Evolutionary conservation across 805 yeast genomes (phyloP), one percentile per base, ranked within the genome.

Genomic region (Hanseniaspora hatyaiensis): DNA sequence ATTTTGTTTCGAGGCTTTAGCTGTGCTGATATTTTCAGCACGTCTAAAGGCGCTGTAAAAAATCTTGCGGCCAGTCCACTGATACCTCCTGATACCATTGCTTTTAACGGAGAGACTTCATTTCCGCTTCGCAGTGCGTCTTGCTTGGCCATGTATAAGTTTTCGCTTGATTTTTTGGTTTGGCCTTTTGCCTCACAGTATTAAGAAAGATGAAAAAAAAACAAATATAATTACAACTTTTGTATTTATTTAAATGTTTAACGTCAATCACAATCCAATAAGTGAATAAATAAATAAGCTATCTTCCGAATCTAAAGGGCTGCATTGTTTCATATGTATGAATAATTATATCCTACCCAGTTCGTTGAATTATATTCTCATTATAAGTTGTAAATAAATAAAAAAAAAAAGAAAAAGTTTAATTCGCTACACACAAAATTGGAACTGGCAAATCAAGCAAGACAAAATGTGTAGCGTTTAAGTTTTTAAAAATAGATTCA

Each of bases 21-120:
- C 34, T 63, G 67, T 15, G 57, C 47, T 34, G 64, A 50, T 5
- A 63, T 58, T 53, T 63, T 63, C 13, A 63, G 30, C 1, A 61
- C 59, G 50, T 63, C 67, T 50, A 62, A 34, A 9, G 66, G 66
- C 0, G 66, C 63, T 0, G 69, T 66, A n/a, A 65, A 61, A 22
- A 60, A 60, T 40, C 79, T 53, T 0, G 82, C 70, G 1, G 73
- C 61, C 9, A 78, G 57, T 0, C 94, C 94, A 0, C 92, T 78
- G 0, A 73, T 53, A 0, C 83, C 77, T 1, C 95, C 95, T 0
- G 89, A 83, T 0, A 78, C 34, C 6, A 78, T 57, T 4, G 89
- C 75, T 53, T 76, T 73, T 6, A 54, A 45, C 0, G 78, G 59
- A 3, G 78, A 63, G 3, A 78, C 74, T 18, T 72, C 66, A 8